These are phyloP conservation scores for Alternaria gansuensis DNA, from an alignment of 2,329 filamentous ascomycete species.

Conservation along the genomic window DNA sequence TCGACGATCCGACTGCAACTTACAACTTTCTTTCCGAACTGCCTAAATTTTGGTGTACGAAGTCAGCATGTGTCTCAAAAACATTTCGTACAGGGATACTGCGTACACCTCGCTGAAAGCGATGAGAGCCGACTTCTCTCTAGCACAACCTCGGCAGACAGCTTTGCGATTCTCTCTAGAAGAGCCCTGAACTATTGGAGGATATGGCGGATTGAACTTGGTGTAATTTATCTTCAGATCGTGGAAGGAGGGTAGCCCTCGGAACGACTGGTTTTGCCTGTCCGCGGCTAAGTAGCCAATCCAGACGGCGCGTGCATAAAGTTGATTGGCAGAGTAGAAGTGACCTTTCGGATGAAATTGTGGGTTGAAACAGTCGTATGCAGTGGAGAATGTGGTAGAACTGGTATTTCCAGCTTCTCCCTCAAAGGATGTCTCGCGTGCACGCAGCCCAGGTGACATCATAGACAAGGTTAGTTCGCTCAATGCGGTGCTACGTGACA, in stretches of 20 bases:
- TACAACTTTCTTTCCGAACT: slow-evolving; percentile 20
- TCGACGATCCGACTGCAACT: slow-evolving; percentile 1
- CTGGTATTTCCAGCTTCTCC: background rate
- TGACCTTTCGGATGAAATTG: slow-evolving; percentile 20
- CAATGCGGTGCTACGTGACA: background rate
- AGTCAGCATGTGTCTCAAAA: too few relatives aligned
- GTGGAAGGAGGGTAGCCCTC: slow-evolving; percentile 26
- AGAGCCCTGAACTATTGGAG: slow-evolving; percentile 12
- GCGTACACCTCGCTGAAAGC: slow-evolving; percentile 26
- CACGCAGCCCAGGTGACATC: slow-evolving; percentile 2
- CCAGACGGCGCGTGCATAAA: slow-evolving; percentile 33
- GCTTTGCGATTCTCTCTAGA: slow-evolving; percentile 20
- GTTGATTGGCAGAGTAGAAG: slow-evolving; percentile 23
- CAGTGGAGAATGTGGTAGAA: background rate
- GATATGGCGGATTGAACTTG: slow-evolving; percentile 19
- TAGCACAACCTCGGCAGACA: slow-evolving; percentile 34
- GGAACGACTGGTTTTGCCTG: slow-evolving; percentile 21
- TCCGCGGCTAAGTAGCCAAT: slow-evolving; percentile 33
- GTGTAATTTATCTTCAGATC: slow-evolving; percentile 23
- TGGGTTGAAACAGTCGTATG: slow-evolving; percentile 26
- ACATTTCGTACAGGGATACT: too few relatives aligned
- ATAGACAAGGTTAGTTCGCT: slow-evolving; percentile 12
- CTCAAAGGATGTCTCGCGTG: background rate
- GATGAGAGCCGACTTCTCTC: slow-evolving; percentile 19
- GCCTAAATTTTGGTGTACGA: background rate